A percentile compares a stretch with the other conserved stretches of the same genome.
phyloP scores from a whole-genome alignment of 768 basidiomycete species.

The Collybia sp. region DNA sequence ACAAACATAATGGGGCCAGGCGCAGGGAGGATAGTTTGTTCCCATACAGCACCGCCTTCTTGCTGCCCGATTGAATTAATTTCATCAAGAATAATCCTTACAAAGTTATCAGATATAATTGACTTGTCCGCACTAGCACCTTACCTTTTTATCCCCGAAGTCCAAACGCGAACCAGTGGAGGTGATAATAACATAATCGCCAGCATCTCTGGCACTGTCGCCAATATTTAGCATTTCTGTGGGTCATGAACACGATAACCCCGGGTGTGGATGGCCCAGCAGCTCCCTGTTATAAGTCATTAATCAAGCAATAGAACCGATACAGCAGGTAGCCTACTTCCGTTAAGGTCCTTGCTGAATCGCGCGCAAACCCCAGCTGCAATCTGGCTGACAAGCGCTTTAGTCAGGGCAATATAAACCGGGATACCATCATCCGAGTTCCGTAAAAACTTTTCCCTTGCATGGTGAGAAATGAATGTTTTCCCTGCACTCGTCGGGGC shows the following conservation, averaged over 20 bases:
- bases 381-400: constrained; percentile 68
- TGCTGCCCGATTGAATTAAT: constrained; percentile 70
- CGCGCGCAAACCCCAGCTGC: constrained; percentile 72
- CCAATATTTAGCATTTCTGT: constrained; percentile 65
- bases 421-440: constrained; percentile 62
- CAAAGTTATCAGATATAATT: constrained; percentile 2
- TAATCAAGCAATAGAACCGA: neutral
- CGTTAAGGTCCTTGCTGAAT: constrained; percentile 48
- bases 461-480: constrained; percentile 74
- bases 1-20: constrained; percentile 70
- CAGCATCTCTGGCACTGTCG: constrained; percentile 71
- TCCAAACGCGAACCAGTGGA: constrained; percentile 55
- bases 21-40: constrained; percentile 66
- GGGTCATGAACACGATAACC: constrained; percentile 61
- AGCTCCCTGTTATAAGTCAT: constrained; percentile 33
- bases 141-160: constrained; percentile 56
- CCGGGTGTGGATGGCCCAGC: constrained; percentile 64
- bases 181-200: constrained; percentile 69
- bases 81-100: constrained; percentile 65
- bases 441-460: constrained; percentile 66
- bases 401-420: constrained; percentile 74
- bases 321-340: constrained; percentile 27
- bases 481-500: constrained; percentile 73
- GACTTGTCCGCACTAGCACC: constrained; percentile 5
- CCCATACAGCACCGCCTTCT: constrained; percentile 68